phyloP scores from a whole-genome alignment of 495 filamentous ascomycete genomes.

The Aspergillus affinis region DNA sequence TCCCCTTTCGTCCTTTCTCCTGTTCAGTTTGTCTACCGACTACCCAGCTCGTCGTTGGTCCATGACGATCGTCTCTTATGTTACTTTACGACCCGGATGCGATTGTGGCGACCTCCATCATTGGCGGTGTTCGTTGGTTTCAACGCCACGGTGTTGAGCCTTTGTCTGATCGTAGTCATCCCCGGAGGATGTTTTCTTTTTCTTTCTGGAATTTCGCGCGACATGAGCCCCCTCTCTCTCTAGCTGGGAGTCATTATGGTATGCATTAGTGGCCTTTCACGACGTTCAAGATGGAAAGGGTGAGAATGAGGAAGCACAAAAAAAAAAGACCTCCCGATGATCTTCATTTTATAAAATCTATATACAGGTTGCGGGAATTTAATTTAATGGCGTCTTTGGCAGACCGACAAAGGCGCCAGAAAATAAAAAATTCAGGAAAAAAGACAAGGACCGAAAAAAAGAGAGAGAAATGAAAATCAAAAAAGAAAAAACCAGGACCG shows the following conservation, averaged over 20 bases:
- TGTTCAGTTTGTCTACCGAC: not conserved
- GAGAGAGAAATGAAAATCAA: conserved; percentile 2
- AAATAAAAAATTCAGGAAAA: not conserved
- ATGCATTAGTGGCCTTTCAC: conserved; percentile 28
- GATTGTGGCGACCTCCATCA: not conserved
- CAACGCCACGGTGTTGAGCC: not conserved
- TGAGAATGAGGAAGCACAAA: conserved; percentile 5
- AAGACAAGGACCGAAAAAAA: not conserved
- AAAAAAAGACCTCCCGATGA: conserved; percentile 4
- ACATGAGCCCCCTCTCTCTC: conserved; percentile 33
- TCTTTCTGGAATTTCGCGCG: conserved; percentile 33
- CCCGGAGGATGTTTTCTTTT: conserved; percentile 15
- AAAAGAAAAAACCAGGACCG: too few species aligned
- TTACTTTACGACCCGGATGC: not conserved
- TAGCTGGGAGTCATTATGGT: conserved; percentile 27
- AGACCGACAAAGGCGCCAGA: not conserved
- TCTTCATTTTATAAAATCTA: not conserved
- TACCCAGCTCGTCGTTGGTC: too few species aligned
- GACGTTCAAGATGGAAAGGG: conserved; percentile 11
- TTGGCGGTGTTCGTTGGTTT: not conserved
- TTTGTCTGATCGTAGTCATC: not conserved
- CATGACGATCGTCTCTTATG: not conserved
- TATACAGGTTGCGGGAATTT: not conserved
- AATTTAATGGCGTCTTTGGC: not conserved
- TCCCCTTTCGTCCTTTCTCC: not conserved